Conservation (phyloP, 257 asterid genomes). For the Schizonepeta tenuifolia region DNA sequence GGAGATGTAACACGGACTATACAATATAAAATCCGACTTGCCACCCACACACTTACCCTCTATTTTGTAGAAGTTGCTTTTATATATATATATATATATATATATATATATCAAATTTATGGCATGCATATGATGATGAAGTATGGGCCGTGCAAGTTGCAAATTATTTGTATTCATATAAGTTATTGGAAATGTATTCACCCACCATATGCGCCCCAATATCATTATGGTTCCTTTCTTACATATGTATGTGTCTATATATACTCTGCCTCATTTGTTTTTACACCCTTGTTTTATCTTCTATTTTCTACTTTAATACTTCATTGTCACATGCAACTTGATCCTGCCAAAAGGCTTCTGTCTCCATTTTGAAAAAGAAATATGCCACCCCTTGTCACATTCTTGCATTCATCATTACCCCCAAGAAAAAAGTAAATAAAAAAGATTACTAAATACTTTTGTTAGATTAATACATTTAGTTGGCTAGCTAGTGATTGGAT, state of each 20-base stretch:
- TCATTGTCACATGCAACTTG: conserved; percentile 54
- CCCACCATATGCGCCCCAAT: conserved; percentile 39
- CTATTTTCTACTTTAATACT: conserved; percentile 24
- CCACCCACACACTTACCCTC: background rate
- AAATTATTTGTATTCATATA: conserved; percentile 10
- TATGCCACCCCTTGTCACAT: conserved; percentile 43
- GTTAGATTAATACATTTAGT: background rate
- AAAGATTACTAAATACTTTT: background rate
- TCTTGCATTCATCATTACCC: conserved; percentile 29
- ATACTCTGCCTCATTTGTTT: conserved; percentile 15
- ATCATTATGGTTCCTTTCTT: conserved; percentile 15
- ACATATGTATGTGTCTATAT: background rate
- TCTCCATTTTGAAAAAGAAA: conserved; percentile 31
- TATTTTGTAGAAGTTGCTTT: conserved; percentile 33
- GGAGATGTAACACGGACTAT: no score
- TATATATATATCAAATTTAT: conserved; percentile 10
- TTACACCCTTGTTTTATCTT: conserved; percentile 33
- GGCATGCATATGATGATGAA: conserved; percentile 29
- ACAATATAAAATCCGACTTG: no score
- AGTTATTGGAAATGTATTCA: conserved; percentile 15
- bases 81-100: no score
- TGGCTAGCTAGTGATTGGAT: background rate
- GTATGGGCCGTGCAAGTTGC: conserved; percentile 49
- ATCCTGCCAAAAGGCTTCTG: conserved; percentile 44
- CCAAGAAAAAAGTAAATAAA: background rate